Base-by-base conservation (phyloP, 2,329 filamentous ascomycete genomes). In the Decorospora gaudefroyi region DNA sequence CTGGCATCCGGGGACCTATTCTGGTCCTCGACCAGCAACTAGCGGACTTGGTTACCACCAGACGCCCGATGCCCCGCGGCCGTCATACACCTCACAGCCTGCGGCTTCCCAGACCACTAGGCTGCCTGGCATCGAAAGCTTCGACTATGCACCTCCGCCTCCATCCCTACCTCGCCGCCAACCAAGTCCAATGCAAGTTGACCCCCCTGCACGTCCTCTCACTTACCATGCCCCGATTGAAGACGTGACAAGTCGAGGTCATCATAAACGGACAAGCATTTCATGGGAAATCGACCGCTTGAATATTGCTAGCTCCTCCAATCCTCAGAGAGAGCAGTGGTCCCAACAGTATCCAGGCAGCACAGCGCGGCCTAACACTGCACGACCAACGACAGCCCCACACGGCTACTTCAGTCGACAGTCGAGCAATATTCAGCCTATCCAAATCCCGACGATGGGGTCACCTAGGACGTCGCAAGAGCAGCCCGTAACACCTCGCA, bases 111-210 rank as follows among this genome's bases (percentile, higher is more conserved):
- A 85, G 57, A 80, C 78, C 4, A 76, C 89, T 10, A 83, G 89
- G 26, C 78, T 96, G 10, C 91, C 91, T 1, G 90, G 91, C 10
- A 96, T 96, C 55, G 90, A 95, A 67, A 95, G 89, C 11, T 96
- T 96, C 59, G 90, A 92, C 62, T 85, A 88, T 42, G 76, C 88
- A 16, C 86, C 83, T 17, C 80, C 81, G 45, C 80, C 80, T 13
- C 79, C 83, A 1, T 68, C 76, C 9, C 82, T 87, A 0, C 80
- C 82, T 1, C 79, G 82, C 34, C 82, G 85, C 32, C 79, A 80
- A 40, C 77, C 82, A 2, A 90, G 88, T 38, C 88, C 90, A 0
- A 91, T 93, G 88, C 81, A 87, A 62, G 72, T 90, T 7, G 89
- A 95, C 55, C 62, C 72, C 28, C 74, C 74, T 68, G 80, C 59